A percentile compares a stretch with the other conserved stretches of the same genome.
Conservation (phyloP, 306 rosid species). For the Gastrolobium bilobum region DNA sequence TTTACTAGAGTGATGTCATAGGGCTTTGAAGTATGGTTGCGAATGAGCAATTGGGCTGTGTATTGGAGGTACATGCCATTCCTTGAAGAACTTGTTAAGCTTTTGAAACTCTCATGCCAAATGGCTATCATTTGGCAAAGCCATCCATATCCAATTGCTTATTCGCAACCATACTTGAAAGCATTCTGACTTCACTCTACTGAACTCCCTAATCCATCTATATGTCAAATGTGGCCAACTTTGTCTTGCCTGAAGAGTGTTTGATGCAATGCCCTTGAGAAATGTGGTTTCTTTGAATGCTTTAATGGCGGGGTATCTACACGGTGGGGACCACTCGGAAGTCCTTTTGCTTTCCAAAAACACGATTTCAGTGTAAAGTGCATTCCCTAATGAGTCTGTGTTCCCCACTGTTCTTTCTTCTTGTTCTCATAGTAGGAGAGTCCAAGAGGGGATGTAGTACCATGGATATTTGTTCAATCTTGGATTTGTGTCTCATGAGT, state of each 20-base stretch:
- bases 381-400: slow-evolving; percentile 59
- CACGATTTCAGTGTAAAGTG: slow-evolving; percentile 46
- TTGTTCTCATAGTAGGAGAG: slow-evolving; percentile 61
- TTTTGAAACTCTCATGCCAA: slow-evolving; percentile 56
- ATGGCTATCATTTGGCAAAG: slow-evolving; percentile 56
- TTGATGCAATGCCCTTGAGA: slow-evolving; percentile 61
- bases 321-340: slow-evolving; percentile 52
- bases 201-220: slow-evolving; percentile 60
- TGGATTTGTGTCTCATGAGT: slow-evolving; percentile 59
- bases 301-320: slow-evolving; percentile 72
- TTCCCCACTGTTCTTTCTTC: slow-evolving; percentile 61
- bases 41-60: slow-evolving; percentile 13
- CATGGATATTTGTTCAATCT: slow-evolving; percentile 68
- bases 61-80: slow-evolving; percentile 8
- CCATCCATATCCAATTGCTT: slow-evolving; percentile 63
- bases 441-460: slow-evolving; percentile 70
- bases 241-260: slow-evolving; percentile 56
- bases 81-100: slow-evolving; percentile 53
- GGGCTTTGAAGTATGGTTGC: slow-evolving; percentile 38
- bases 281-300: slow-evolving; percentile 69
- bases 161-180: slow-evolving; percentile 44
- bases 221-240: slow-evolving; percentile 59
- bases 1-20: slow-evolving; percentile 49
- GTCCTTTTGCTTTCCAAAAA: slow-evolving; percentile 57
- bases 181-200: slow-evolving; percentile 36